Evolutionary conservation across 768 basidiomycete species (phyloP), one percentile per base, ranked within the genome.

Genomic region (Aureoboletus auriporus): DNA sequence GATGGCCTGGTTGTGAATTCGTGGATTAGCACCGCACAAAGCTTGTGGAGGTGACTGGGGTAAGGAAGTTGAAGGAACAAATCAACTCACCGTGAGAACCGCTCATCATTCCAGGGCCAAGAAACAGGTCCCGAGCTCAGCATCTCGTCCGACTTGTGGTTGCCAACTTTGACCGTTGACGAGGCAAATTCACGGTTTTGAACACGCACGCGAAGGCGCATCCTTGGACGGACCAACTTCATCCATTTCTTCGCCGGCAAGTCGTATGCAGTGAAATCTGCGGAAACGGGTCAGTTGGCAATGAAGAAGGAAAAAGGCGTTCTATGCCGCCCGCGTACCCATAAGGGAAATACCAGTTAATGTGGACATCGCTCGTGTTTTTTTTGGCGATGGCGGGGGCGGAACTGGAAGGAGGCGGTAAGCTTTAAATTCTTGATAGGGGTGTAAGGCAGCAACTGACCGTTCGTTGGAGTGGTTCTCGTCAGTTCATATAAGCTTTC

Each of bases 201-300:
- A 0, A 11, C 34, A 6, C 51, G 53, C 20, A 62, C 48, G 23
- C 62, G 59, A 26, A 62, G 49, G 1, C 61, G 62, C 49, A 62
- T 44, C 37, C 39, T 64, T 26, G 61, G 62, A 10, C 41, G 41
- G 39, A 64, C 26, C n/a, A 58, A 2, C 10, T 20, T 49, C 47
- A 61, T 42, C 53, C 56, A 56, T 39, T 42, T 58, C 20, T 49
- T 54, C 8, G 59, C 48, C 1, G 61, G 61, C 1, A 62, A 27
- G 5, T 61, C 62, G 34, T 42, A 54, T 26, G 62, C 62, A 36
- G 47, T 59, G 46, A 62, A 64, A 23, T 58, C 61, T 62, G 33
- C 16, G 12, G 30, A 28, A 26, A 23, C 4, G 20, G 20, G 4
- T 4, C 20, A 4, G 23, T 16, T 16, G 5, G 9, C 31, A 33